phyloP scores from a whole-genome alignment of 2,329 filamentous ascomycete species.

The Alternaria alternata region DNA sequence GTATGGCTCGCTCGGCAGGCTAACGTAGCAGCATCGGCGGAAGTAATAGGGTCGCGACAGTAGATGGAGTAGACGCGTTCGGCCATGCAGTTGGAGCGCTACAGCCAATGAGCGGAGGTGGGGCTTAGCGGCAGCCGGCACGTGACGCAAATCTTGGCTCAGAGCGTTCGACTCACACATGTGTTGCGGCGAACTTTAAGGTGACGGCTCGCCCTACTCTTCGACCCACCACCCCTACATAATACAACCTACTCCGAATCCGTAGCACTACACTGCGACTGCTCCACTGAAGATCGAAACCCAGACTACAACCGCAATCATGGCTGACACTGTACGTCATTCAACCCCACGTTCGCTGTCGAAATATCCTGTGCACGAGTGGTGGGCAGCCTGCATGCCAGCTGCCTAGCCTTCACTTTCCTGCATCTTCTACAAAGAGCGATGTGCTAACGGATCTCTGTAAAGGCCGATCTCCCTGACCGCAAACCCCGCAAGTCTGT shows the following conservation, averaged over 20 bases:
- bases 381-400: slow-evolving; percentile 5
- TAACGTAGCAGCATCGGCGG: slow-evolving; percentile 33
- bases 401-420: background rate
- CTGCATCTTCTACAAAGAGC: background rate
- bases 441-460: slow-evolving; percentile 33
- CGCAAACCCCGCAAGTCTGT: slow-evolving; percentile 90
- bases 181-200: slow-evolving; percentile 20
- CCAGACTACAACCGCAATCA: slow-evolving; percentile 55
- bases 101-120: slow-evolving; percentile 39
- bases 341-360: slow-evolving; percentile 33
- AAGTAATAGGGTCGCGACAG: slow-evolving; percentile 9
- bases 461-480: slow-evolving; percentile 58
- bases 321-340: slow-evolving; percentile 58
- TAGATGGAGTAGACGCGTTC: slow-evolving; percentile 17
- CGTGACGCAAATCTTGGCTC: slow-evolving; percentile 32
- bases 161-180: slow-evolving; percentile 29
- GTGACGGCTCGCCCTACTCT: background rate
- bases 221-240: slow-evolving; percentile 2
- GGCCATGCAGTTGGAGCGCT: slow-evolving; percentile 27
- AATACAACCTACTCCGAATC: background rate
- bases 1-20: slow-evolving; percentile 7
- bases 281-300: slow-evolving; percentile 6
- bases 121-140: slow-evolving; percentile 26
- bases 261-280: background rate
- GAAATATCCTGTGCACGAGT: slow-evolving; percentile 21